Evolutionary conservation across 306 rosid species (phyloP), one percentile per base, ranked within the genome.

Genomic region (Echinosophora koreensis): DNA sequence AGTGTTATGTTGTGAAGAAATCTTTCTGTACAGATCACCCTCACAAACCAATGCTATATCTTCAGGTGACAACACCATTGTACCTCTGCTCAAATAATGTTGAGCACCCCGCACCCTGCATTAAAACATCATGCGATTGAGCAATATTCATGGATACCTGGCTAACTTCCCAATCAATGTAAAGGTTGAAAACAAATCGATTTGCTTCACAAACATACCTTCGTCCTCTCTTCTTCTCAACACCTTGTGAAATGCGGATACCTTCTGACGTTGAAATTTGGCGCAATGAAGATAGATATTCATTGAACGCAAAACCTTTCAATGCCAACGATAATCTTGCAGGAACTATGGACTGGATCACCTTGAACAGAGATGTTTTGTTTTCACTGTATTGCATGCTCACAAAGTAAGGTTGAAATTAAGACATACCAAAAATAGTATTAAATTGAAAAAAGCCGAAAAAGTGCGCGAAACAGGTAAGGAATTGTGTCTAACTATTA

Each of bases 271-370:
- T 80, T 58, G 97, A 87, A 77, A 95, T 95, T 74, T 77, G 84
- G 70, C 93, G 90, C 70, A 95, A 73, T 8, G 97, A 81, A 74
- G 97, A 92, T 54, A 90, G 85, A 84, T 89, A 88, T 62, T 95
- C 98, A 42, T 46, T 75, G 73, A 74, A 87, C n/a, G 85, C 84
- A 50, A 58, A 68, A 52, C 91, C 93, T 80, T 77, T 88, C 67
- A 81, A 4, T 66, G 88, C 17, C 80, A 78, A 49, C 16, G 74
- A 64, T 32, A 76, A 83, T 87, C 86, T 89, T 35, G 87, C 4
- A 13, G 98, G 97, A 71, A 88, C 88, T 38, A 87, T 71, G 6
- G 91, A 82, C 74, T 37, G 86, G 80, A 92, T 66, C 47, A 86
- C 65, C 4, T 82, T 69, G 73, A 74, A 73, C 58, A 87, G 82